Evolutionary conservation across 495 filamentous ascomycete species (phyloP).

Genomic region (Penicillium macrosclerotiorum): DNA sequence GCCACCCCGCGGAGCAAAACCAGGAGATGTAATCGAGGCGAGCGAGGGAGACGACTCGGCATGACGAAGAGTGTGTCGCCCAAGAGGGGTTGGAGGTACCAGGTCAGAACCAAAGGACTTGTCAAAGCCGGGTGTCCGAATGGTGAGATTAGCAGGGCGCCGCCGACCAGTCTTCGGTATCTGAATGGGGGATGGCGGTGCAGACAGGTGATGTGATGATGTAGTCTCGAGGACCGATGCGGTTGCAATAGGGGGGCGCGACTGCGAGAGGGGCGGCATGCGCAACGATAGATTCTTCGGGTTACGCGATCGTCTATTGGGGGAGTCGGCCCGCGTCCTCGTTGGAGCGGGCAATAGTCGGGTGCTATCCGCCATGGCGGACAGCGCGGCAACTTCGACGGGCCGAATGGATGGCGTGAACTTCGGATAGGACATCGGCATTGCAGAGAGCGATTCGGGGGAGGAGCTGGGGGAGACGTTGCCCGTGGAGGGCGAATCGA

Average conservation of each 20-base stretch:
- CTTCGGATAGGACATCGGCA: slow-evolving; percentile 42
- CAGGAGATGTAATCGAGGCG: slow-evolving; percentile 56
- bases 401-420: slow-evolving; percentile 32
- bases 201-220: slow-evolving; percentile 57
- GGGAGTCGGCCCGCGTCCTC: slow-evolving; percentile 50
- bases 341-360: slow-evolving; percentile 35
- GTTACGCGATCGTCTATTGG: slow-evolving; percentile 75
- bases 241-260: slow-evolving; percentile 50
- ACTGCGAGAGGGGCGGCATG: slow-evolving; percentile 56
- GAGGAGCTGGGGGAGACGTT: slow-evolving; percentile 91
- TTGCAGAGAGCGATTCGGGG: slow-evolving; percentile 76
- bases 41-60: slow-evolving; percentile 69
- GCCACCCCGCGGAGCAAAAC: slow-evolving; percentile 57
- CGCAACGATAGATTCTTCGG: slow-evolving; percentile 92
- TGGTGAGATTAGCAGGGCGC: slow-evolving; percentile 74
- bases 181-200: slow-evolving; percentile 82
- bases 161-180: slow-evolving; percentile 66
- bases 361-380: slow-evolving; percentile 24
- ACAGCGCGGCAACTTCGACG: slow-evolving; percentile 20
- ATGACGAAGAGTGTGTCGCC: slow-evolving; percentile 54
- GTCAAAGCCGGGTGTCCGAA: slow-evolving; percentile 59
- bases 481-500: slow-evolving; percentile 83
- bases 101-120: slow-evolving; percentile 37
- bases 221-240: slow-evolving; percentile 43
- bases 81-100: slow-evolving; percentile 52